A percentile compares a stretch with the other conserved stretches of the same genome.
phyloP scores from a whole-genome alignment of 1,284 basidiomycete species.

The Fomitiporia mediterranea region DNA sequence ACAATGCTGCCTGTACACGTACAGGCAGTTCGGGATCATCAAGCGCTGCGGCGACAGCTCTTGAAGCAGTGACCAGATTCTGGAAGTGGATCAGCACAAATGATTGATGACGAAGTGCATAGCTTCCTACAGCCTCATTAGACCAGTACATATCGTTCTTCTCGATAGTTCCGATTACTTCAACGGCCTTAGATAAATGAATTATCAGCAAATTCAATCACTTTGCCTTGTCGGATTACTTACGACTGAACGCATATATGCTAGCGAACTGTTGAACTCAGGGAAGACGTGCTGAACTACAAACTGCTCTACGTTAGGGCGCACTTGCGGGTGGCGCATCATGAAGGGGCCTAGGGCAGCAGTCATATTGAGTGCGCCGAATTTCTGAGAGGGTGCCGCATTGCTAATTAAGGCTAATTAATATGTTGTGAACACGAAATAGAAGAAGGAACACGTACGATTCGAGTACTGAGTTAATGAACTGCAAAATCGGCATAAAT shows the following conservation, averaged over 20 bases:
- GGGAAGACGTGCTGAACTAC: conserved; percentile 68
- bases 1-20: conserved; percentile 78
- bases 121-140: conserved; percentile 54
- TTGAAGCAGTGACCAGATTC: conserved; percentile 61
- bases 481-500: conserved; percentile 72
- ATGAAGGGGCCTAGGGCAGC: conserved; percentile 71
- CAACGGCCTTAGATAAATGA: conserved; percentile 55
- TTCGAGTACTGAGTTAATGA: conserved; percentile 67
- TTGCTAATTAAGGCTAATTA: conserved; percentile 34
- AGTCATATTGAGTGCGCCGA: conserved; percentile 80
- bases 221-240: conserved; percentile 28
- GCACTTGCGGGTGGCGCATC: conserved; percentile 76
- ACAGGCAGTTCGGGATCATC: conserved; percentile 81
- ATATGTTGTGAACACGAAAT: neutral
- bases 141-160: conserved; percentile 66
- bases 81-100: conserved; percentile 26
- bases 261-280: conserved; percentile 58
- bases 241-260: conserved; percentile 73
- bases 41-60: conserved; percentile 53
- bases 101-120: neutral
- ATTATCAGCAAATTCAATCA: neutral
- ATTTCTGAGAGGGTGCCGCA: conserved; percentile 59
- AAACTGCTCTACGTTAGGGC: conserved; percentile 72
- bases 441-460: conserved; percentile 42
- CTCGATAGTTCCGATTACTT: conserved; percentile 70